These are phyloP conservation scores for Candida patagonica DNA, from an alignment of 805 yeast genomes.

Conservation along the genomic window DNA sequence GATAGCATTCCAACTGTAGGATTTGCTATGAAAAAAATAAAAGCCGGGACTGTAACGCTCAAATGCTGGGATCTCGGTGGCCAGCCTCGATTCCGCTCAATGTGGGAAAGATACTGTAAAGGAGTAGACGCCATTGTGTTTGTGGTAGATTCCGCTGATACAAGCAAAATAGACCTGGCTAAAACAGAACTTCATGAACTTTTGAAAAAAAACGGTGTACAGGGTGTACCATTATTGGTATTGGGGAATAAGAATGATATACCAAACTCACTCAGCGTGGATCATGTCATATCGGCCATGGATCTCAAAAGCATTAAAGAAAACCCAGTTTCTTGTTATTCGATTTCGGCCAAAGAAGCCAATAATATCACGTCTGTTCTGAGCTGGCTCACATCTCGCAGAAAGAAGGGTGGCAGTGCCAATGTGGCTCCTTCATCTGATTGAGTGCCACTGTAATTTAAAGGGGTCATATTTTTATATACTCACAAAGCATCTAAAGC, in stretches of 20 bases:
- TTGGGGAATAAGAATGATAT: slow-evolving; percentile 31
- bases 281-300: slow-evolving; percentile 25
- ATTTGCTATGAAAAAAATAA: slow-evolving; percentile 29
- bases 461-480: not conserved
- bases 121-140: slow-evolving; percentile 30
- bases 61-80: slow-evolving; percentile 35
- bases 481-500: not conserved
- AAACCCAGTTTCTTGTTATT: slow-evolving; percentile 29
- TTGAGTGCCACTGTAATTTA: not conserved
- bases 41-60: slow-evolving; percentile 28
- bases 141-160: slow-evolving; percentile 30
- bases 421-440: too few species aligned
- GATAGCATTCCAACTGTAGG: slow-evolving; percentile 33
- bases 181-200: slow-evolving; percentile 27
- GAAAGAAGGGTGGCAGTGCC: slow-evolving; percentile 4
- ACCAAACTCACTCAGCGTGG: slow-evolving; percentile 24
- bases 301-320: slow-evolving; percentile 25
- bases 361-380: slow-evolving; percentile 28
- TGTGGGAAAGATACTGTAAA: slow-evolving; percentile 33
- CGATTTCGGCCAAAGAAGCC: slow-evolving; percentile 29
- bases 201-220: slow-evolving; percentile 22
- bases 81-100: slow-evolving; percentile 30
- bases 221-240: slow-evolving; percentile 28
- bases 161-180: slow-evolving; percentile 22
- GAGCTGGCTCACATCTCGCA: slow-evolving; percentile 26